Base-by-base conservation (phyloP, 352 stramenopile species). In the Phytophthora pluvialis region DNA sequence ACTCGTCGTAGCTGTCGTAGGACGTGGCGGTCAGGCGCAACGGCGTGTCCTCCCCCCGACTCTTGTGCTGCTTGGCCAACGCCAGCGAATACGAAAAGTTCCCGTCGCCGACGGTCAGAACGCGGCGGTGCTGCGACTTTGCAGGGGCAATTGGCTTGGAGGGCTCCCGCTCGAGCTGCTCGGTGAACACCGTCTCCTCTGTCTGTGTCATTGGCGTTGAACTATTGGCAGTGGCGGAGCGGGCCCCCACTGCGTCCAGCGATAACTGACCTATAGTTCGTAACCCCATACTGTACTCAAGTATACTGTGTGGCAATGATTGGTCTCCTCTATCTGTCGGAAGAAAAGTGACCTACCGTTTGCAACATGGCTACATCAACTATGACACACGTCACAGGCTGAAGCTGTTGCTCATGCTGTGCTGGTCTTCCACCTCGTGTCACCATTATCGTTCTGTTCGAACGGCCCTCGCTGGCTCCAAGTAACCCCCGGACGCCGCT, bases 71-170 rank as follows among this genome's bases (percentile, higher is more conserved):
- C 44, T 70, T 78, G 26, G 81, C 74, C 26, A 97, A 59, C 21
- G 89, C 88, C 31, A 97, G 75, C 25, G 90, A 97, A 70, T 97
- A 98, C 5, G 89, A 91, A 63, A 98, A 96, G 72, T 98, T 95
- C n/a, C 94, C 94, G 72, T 98, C 94, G 16, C 94, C 94, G 7
- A 98, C 81, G 5, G 89, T 97, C 5, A 97, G 70, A 16, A 96
- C 72, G n/a, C 72, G 66, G 31, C 21, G 47, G 5, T 39, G 40
- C 61, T 45, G 16, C 15, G 3, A 5, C 2, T 31, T 33, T 42
- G n/a, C 12, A 33, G 42, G 13, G 16, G 3, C 2, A 6, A 15
- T 33, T 36, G 40, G 7, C 11, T 21, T 26, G 5, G 12, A 25
- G 18, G 13, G 42, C 25, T 57, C 42, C 15, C 58, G 21, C 12